Evolutionary conservation across 1,139 yeast species (phyloP), one percentile per base, ranked within the genome.

Genomic region (Yamadazyma jaroonii): DNA sequence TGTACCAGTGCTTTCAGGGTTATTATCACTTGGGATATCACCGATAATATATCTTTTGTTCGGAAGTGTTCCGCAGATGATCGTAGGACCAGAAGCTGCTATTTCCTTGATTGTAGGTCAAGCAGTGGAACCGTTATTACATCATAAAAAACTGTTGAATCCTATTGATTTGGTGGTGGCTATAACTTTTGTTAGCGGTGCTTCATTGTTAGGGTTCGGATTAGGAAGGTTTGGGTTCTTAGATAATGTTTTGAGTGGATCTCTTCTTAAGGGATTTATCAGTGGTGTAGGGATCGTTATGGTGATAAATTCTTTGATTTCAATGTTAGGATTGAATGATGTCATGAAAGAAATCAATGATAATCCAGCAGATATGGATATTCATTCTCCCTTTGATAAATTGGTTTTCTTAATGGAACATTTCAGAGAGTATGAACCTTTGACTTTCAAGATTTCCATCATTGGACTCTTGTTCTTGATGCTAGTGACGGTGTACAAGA

Each of bases 41-140:
- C 97, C 97, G 0, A 64, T 90, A 34, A 72, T 92, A 3, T 92
- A 92, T 56, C 72, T 87, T 37, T 48, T 90, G 1, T 75, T 90
- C 54, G 97, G 98, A 0, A 82, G 96, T 17, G 96, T 89, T 1
- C 97, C 97, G 0, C 95, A 85, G 53, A 86, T 92, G 96, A 84
- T 90, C 38, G 95, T 90, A 6, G 97, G 97, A 0, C 98, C 98
- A 0, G 98, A 92, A 55, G 94, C 92, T 7, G 96, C 97, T 2
- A 84, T 90, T 22, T 85, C 95, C 1, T 70, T 92, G 55, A 84
- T 92, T 30, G 87, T 92, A 3, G 97, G 97, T 3, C 96, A 88
- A 55, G 89, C 94, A 0, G 83, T 89, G n/a, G 88, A 85, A 45
- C 80, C 84, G 9, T 56, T 74, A 2, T 49, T 79, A 28, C 80